Conservation (phyloP, 1,284 basidiomycete genomes). For the Naganishia sp. region DNA sequence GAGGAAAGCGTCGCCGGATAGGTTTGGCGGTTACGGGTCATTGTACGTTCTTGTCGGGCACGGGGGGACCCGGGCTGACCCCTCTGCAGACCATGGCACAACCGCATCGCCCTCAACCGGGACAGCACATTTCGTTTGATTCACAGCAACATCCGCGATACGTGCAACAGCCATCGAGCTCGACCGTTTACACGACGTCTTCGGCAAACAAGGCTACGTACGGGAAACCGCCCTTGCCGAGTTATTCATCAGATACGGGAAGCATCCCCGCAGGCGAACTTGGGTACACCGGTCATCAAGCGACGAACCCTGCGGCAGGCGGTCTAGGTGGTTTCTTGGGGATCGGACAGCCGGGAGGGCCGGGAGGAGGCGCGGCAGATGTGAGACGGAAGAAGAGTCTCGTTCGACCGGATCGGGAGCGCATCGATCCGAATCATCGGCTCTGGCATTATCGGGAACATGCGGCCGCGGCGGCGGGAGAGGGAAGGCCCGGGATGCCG, state of each 20-base stretch:
- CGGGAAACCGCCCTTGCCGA: conserved; percentile 16
- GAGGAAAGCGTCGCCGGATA: too few relatives aligned
- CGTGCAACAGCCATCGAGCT: conserved; percentile 12
- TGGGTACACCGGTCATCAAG: conserved; percentile 16
- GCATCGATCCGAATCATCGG: conserved; percentile 91
- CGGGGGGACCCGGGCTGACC: background rate
- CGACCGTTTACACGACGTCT: conserved; percentile 16
- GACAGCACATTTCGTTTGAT: conserved; percentile 26
- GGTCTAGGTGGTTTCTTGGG: conserved; percentile 29
- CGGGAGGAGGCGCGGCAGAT: conserved; percentile 38
- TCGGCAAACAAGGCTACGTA: conserved; percentile 12
- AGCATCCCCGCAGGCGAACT: conserved; percentile 18
- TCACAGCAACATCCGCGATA: conserved; percentile 23
- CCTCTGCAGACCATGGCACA: conserved; percentile 12
- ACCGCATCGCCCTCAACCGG: conserved; percentile 21
- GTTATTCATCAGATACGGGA: conserved; percentile 3
- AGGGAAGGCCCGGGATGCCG: background rate
- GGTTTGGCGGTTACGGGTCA: too few relatives aligned
- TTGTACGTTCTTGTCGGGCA: too few relatives aligned
- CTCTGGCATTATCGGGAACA: conserved; percentile 94
- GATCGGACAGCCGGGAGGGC: conserved; percentile 30
- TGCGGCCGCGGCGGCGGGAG: conserved; percentile 71
- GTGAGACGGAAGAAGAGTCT: conserved; percentile 86
- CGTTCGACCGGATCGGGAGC: conserved; percentile 90
- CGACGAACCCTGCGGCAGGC: conserved; percentile 12